Percentiles rank a stretch among this genome's conserved stretches.
phyloP scores from a whole-genome alignment of 108 stramenopile genomes.

The Conticribra guillardii region DNA sequence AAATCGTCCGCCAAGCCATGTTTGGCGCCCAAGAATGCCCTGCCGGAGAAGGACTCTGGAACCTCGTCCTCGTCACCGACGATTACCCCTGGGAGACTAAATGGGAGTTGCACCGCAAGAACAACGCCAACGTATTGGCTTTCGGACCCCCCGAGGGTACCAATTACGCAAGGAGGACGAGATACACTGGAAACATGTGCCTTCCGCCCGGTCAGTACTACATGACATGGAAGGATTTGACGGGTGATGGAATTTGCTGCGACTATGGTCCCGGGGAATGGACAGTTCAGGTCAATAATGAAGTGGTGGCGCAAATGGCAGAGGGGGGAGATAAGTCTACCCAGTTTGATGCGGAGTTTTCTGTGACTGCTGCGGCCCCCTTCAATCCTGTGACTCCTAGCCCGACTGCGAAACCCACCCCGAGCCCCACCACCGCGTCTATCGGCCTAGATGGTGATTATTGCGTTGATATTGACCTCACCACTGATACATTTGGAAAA shows the following conservation, averaged over 20 bases:
- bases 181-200: slow-evolving; percentile 12
- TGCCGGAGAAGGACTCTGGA: slow-evolving; percentile 1
- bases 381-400: too few species aligned
- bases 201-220: slow-evolving; percentile 3
- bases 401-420: too few species aligned
- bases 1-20: not conserved
- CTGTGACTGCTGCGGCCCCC: too few species aligned
- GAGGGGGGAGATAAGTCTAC: too few species aligned
- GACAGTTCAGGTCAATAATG: too few species aligned
- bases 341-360: too few species aligned
- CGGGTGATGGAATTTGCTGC: slow-evolving; percentile 6
- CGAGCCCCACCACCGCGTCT: too few species aligned
- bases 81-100: slow-evolving; percentile 4
- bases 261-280: too few species aligned
- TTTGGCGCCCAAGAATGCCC: slow-evolving; percentile 6
- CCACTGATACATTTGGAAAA: not conserved
- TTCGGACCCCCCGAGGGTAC: slow-evolving; percentile 7
- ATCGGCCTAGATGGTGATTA: not conserved
- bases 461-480: not conserved
- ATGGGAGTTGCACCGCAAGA: not conserved
- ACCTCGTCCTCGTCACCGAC: slow-evolving; percentile 9
- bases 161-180: slow-evolving; percentile 4
- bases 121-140: not conserved
- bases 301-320: too few species aligned
- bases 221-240: not conserved